Evolutionary conservation across 2,329 filamentous ascomycete species (phyloP).

Genomic region (Aureobasidium sp.): DNA sequence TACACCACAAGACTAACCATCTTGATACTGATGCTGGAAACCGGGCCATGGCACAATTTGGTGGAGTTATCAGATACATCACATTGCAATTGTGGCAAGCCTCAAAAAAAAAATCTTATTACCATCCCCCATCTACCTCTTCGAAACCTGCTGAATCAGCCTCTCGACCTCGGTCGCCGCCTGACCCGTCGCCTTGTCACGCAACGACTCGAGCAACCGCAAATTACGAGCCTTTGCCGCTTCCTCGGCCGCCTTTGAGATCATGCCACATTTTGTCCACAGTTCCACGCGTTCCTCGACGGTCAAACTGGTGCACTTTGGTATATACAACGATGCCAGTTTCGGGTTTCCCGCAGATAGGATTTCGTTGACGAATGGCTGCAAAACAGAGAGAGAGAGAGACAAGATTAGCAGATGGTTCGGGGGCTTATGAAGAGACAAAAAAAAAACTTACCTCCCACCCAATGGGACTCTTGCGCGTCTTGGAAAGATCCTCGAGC

Average conservation of each 20-base stretch:
- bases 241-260: constrained; percentile 84
- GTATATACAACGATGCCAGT: constrained; percentile 73
- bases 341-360: constrained; percentile 85
- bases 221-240: constrained; percentile 75
- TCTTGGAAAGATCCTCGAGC: constrained; percentile 75
- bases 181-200: constrained; percentile 64
- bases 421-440: background rate
- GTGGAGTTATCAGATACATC: no score
- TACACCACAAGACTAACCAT: no score
- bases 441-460: constrained; percentile 66
- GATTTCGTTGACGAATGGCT: constrained; percentile 88
- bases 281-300: constrained; percentile 70
- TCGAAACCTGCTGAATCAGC: constrained; percentile 50
- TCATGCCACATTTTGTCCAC: constrained; percentile 94
- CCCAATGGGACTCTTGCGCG: constrained; percentile 81
- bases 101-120: no score
- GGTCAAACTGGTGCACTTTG: constrained; percentile 71
- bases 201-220: constrained; percentile 64
- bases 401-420: constrained; percentile 16
- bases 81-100: no score
- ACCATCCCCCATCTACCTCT: background rate
- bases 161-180: constrained; percentile 76
- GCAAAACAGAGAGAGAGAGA: constrained; percentile 16
- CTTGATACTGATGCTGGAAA: no score
- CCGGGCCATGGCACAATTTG: no score